Evolutionary conservation across 1,284 basidiomycete species (phyloP), one percentile per base, ranked within the genome.

Genomic region (Trichosporon sp.): DNA sequence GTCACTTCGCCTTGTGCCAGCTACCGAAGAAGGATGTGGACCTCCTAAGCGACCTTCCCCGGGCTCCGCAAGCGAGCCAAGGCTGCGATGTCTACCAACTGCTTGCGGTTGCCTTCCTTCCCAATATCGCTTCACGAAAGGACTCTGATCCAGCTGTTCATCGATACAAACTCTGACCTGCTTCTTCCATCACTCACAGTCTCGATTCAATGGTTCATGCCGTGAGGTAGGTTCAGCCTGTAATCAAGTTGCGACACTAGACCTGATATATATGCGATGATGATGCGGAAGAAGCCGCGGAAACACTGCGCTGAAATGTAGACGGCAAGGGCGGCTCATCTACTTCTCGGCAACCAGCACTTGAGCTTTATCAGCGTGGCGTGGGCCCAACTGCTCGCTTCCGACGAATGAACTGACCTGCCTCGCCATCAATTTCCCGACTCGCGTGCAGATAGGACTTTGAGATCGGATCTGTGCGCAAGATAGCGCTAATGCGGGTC

Each of bases 11-110:
- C 40, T 44, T 44, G 19, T 21, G 19, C n/a, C 25, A 73, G 27
- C 56, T 74, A 70, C n/a, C 57, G 56, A 11, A 70, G 73, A 2
- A 74, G 69, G 46, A 73, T 73, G 54, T 73, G 71, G 11, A 74
- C 65, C 40, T 67, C 64, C 13, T 40, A 58, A 0, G 70, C 69
- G 1, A 72, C 69, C 40, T 65, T 56, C 7, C 69, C 65, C 2
- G 62, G 58, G 56, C 49, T 60, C 57, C 63, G 59, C 54, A 60
- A 19, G 1, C 70, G 70, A 1, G 69, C 70, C 10, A 23, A 11
- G 11, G 52, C 56, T 7, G 73, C 73, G 31, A 73, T 52, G 16
- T 72, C 73, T 8, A 69, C 69, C 21, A 66, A 69, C 62, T 73
- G 71, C 70, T 73, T 70, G 21, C 73, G 56, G 64, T 74, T 74